Evolutionary conservation across 1,284 basidiomycete species (phyloP), one percentile per base, ranked within the genome.

Genomic region (Apiotrichum domesticum): DNA sequence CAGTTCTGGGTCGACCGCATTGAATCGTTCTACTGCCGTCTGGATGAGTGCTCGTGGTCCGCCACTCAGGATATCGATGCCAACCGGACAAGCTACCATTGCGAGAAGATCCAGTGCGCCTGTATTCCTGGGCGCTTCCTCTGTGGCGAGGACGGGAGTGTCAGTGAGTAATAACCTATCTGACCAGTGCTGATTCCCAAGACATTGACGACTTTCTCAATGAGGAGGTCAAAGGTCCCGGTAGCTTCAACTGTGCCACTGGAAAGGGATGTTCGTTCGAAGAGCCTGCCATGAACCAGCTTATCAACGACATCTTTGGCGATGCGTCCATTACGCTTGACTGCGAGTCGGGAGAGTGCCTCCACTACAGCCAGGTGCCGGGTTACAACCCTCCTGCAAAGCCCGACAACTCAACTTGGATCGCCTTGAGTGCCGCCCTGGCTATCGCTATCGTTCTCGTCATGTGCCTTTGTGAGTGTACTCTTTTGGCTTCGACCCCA

Each of bases 1-100:
- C 92, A 98, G 75, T 98, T 98, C 79, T 98, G 94, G 94, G 91
- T 93, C 6, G 91, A 88, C 7, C 82, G 87, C 64, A 82, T 90
- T 55, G 94, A 98, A 72, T 94, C 90, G 0, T 98, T 98, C 77
- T 98, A 97, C 76, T 98, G 95, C 76, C 84, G 84, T 11, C 81
- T 98, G 44, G 81, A 87, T 43, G 70, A 77, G 32, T 78, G 77
- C 58, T 60, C 63, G 6, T 78, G 77, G 77, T 64, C 72, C 44
- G 63, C 63, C 13, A 70, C 63, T 41, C 68, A 68, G 3, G 63
- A 61, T 33, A 68, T 59, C 46, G 84, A 87, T 57, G 77, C 78
- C 40, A 94, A 94, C 70, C 80, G 79, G 32, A 94, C 89, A 0
- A 73, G 78, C 29, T 94, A 94, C 73, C 79, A 79, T 0, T 97